Conservation (phyloP, 768 basidiomycete genomes). For the Tulasnella sp. region DNA sequence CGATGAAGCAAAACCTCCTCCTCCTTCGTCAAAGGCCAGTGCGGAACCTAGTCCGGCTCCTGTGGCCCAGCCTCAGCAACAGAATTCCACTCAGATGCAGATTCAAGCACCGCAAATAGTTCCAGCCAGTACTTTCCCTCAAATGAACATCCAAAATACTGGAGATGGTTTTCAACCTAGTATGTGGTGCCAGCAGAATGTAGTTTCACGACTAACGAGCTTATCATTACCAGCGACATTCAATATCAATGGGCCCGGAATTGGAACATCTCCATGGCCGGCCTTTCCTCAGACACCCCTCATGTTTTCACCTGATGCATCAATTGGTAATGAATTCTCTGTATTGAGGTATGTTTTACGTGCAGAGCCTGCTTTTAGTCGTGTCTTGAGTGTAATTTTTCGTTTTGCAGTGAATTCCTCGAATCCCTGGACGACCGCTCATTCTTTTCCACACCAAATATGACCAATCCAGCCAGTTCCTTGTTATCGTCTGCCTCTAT, state of each 20-base stretch:
- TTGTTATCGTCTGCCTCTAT: slow-evolving; percentile 5
- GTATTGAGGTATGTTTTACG: slow-evolving; percentile 51
- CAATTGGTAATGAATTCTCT: slow-evolving; percentile 68
- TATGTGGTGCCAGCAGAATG: background rate
- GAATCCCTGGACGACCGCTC: slow-evolving; percentile 76
- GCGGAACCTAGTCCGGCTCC: no score
- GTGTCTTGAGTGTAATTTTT: slow-evolving; percentile 15
- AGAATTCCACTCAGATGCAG: no score
- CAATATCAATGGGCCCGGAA: slow-evolving; percentile 24
- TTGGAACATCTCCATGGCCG: slow-evolving; percentile 37
- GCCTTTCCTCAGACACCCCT: no score
- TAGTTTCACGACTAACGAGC: background rate
- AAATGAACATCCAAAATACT: background rate
- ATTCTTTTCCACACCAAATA: slow-evolving; percentile 45
- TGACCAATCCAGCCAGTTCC: slow-evolving; percentile 3
- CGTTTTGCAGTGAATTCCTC: slow-evolving; percentile 56
- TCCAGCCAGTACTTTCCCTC: no score
- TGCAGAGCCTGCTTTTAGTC: slow-evolving; percentile 4
- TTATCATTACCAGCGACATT: background rate
- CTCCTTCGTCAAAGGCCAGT: background rate
- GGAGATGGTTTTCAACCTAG: background rate
- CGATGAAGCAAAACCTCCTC: slow-evolving; percentile 45
- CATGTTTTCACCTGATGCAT: slow-evolving; percentile 31
- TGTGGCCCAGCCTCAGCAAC: no score
- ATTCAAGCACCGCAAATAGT: no score